phyloP scores from a whole-genome alignment of 2,329 filamentous ascomycete species.

The Ceratocystis variospora region DNA sequence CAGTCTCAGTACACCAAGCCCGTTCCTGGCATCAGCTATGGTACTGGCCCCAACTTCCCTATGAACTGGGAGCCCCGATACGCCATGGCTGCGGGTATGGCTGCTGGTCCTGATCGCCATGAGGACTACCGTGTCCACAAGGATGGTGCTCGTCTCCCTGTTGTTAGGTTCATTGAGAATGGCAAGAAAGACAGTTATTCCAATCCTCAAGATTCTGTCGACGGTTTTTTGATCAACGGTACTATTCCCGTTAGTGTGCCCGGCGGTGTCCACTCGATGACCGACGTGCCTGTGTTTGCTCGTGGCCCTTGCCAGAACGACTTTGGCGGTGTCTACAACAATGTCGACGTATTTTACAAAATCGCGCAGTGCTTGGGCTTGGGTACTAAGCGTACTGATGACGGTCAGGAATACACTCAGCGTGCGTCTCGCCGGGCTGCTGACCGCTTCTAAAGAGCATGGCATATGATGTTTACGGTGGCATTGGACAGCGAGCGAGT shows the following conservation, averaged over 20 bases:
- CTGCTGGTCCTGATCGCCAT: slow-evolving; percentile 57
- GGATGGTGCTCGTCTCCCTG: slow-evolving; percentile 48
- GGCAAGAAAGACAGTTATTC: slow-evolving; percentile 36
- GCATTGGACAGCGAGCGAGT: background rate
- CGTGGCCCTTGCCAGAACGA: slow-evolving; percentile 64
- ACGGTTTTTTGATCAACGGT: slow-evolving; percentile 62
- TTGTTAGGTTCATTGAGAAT: slow-evolving; percentile 39
- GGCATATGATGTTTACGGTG: background rate
- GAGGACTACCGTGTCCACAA: slow-evolving; percentile 65
- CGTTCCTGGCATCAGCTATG: slow-evolving; percentile 49
- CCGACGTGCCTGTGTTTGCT: slow-evolving; percentile 66
- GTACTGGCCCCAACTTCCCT: slow-evolving; percentile 63
- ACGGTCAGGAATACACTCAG: slow-evolving; percentile 5
- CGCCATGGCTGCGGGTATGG: slow-evolving; percentile 59
- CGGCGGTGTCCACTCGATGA: slow-evolving; percentile 63
- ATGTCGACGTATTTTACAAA: slow-evolving; percentile 61
- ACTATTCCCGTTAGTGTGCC: slow-evolving; percentile 50
- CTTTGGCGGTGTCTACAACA: slow-evolving; percentile 59
- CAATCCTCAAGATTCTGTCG: slow-evolving; percentile 51
- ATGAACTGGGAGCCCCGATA: slow-evolving; percentile 76
- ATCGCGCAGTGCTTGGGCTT: slow-evolving; percentile 56
- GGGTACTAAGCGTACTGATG: slow-evolving; percentile 21
- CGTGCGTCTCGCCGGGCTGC: slow-evolving; percentile 8
- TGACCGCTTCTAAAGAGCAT: slow-evolving; percentile 12
- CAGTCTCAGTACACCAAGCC: slow-evolving; percentile 58